Base-by-base conservation (phyloP, 1,139 yeast genomes). In the Sugiyamaella novakii region DNA sequence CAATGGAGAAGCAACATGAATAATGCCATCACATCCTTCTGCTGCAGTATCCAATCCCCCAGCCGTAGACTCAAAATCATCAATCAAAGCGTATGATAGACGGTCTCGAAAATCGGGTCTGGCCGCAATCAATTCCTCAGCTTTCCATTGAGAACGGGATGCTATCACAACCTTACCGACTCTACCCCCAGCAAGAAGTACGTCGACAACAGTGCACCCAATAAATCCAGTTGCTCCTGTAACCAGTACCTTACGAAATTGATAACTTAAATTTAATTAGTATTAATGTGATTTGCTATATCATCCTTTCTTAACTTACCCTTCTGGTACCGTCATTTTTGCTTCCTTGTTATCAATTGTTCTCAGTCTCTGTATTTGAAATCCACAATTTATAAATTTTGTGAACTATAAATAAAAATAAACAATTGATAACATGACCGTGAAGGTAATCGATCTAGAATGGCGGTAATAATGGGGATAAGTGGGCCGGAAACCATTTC, bases 181-280 rank as follows among this genome's bases (percentile, higher is more conserved):
- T 6, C 41, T 37, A 6, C 36, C 47, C 3, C 43, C 36, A 14
- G 33, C 24, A 39, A 51, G 53, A 12, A 72, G 61, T 14, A 53
- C 56, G 25, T 63, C 53, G 28, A 66, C 68, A 17, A 75, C 66
- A 53, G 75, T 76, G 48, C 72, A 73, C 19, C 79, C 79, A 50
- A 77, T 74, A 54, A 73, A 77, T 3, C 81, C 80, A 22, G 77
- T 70, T 8, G 78, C 79, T 6, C 81, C 81, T 2, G 80, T 72
- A 18, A 77, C 70, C 43, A 76, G 69, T 19, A 74, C 74, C 22
- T 43, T 41, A 5, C 27, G 27, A 14, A 29, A 29, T 18, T 30
- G 27, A 29, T 34, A 34, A 21, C 38, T 34, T 5, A n/a, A n/a
- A n/a, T n/a, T n/a, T n/a, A n/a, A n/a, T n/a, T n/a, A n/a, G n/a